Evolutionary conservation across 352 stramenopile genomes (phyloP).

Genomic region (Pythium scleroteichum): DNA sequence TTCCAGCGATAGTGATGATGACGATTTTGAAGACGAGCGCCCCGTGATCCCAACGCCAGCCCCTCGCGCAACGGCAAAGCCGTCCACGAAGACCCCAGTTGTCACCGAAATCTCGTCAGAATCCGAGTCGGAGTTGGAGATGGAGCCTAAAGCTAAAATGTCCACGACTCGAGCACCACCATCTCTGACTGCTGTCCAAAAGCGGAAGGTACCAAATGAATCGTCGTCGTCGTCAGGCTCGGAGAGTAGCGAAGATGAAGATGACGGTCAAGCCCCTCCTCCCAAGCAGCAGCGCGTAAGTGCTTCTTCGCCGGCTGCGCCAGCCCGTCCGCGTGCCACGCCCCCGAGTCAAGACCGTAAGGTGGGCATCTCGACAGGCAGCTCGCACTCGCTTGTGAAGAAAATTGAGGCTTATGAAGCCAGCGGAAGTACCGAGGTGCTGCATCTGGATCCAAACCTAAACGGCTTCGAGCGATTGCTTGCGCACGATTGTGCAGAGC

Average conservation of each 20-base stretch:
- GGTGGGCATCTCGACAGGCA: slow-evolving; percentile 56
- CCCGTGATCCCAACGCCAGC: slow-evolving; percentile 18
- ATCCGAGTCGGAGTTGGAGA: slow-evolving; percentile 26
- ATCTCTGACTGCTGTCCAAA: background rate
- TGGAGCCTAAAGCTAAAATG: slow-evolving; percentile 33
- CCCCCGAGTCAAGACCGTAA: slow-evolving; percentile 7
- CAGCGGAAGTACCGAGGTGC: slow-evolving; percentile 39
- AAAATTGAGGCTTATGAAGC: slow-evolving; percentile 74
- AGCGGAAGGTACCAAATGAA: slow-evolving; percentile 24
- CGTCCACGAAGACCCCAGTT: background rate
- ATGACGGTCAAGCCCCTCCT: background rate
- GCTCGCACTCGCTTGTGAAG: slow-evolving; percentile 81
- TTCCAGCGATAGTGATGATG: slow-evolving; percentile 44
- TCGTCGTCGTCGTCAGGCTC: slow-evolving; percentile 27
- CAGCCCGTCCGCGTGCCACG: background rate
- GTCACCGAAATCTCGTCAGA: slow-evolving; percentile 17
- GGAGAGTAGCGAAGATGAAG: slow-evolving; percentile 19
- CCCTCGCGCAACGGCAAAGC: background rate
- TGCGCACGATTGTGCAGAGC: slow-evolving; percentile 80
- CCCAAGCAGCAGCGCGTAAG: slow-evolving; percentile 21
- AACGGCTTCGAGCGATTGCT: slow-evolving; percentile 84
- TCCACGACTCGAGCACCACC: slow-evolving; percentile 4
- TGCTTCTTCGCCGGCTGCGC: background rate
- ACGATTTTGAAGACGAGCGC: slow-evolving; percentile 33
- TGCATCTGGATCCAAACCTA: slow-evolving; percentile 75